phyloP scores from a whole-genome alignment of 768 basidiomycete genomes.

The Rhodotorula taiwanensis region DNA sequence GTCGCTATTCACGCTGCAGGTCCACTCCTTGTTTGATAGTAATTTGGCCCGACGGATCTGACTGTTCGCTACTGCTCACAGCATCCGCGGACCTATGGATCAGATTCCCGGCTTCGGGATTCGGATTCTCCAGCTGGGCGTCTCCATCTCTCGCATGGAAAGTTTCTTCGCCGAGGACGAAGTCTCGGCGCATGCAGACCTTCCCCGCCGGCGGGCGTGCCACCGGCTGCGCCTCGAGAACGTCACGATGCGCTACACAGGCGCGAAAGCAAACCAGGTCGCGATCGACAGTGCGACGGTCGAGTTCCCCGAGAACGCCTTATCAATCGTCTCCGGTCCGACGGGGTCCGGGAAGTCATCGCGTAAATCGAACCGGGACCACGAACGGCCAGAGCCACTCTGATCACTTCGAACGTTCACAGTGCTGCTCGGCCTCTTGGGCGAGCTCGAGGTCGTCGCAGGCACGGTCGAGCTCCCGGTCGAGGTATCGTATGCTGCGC shows the following conservation, averaged over 20 bases:
- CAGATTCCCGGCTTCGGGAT: slow-evolving; percentile 74
- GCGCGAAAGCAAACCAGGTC: slow-evolving; percentile 41
- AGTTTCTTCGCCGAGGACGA: slow-evolving; percentile 50
- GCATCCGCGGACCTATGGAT: slow-evolving; percentile 56
- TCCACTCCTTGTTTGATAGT: too few relatives aligned
- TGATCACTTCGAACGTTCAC: neutral
- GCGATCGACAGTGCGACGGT: slow-evolving; percentile 62
- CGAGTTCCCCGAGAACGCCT: slow-evolving; percentile 62
- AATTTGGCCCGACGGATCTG: too few relatives aligned
- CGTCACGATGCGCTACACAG: slow-evolving; percentile 30
- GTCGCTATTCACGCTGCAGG: slow-evolving; percentile 69
- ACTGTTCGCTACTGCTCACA: too few relatives aligned
- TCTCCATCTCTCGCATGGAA: slow-evolving; percentile 62
- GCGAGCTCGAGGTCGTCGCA: slow-evolving; percentile 21
- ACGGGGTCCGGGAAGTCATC: slow-evolving; percentile 26
- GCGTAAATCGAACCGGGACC: too few relatives aligned
- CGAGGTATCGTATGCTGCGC: slow-evolving; percentile 22
- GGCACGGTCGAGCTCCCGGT: slow-evolving; percentile 20
- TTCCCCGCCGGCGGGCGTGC: neutral
- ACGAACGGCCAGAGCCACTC: rapidly evolving
- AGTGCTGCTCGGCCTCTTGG: slow-evolving; percentile 29
- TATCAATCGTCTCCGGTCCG: slow-evolving; percentile 59
- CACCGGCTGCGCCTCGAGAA: neutral
- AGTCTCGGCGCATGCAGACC: slow-evolving; percentile 32
- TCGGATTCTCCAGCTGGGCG: slow-evolving; percentile 61